Evolutionary conservation across 768 basidiomycete genomes (phyloP).

Genomic region (Trametes sanguinea): DNA sequence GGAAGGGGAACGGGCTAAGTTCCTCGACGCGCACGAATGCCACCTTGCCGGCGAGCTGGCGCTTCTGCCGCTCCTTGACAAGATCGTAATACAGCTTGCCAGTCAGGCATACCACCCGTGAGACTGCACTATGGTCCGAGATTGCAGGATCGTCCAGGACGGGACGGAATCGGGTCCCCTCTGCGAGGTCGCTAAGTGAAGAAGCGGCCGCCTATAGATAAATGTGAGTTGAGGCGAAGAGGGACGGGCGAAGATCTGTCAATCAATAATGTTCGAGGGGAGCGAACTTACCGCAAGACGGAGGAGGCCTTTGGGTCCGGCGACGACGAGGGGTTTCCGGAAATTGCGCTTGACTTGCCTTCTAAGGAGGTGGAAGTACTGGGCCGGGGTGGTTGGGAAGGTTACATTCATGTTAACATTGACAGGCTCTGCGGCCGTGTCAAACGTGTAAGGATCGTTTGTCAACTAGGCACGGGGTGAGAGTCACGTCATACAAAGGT

Average conservation of each 20-base stretch:
- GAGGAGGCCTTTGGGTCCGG: slow-evolving; percentile 81
- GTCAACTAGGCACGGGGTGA: slow-evolving; percentile 56
- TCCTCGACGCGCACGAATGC: slow-evolving; percentile 84
- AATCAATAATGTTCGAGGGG: not conserved
- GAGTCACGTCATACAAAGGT: slow-evolving; percentile 1
- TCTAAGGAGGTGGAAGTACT: slow-evolving; percentile 92
- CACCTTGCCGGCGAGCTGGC: slow-evolving; percentile 48
- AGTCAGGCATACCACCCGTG: slow-evolving; percentile 71
- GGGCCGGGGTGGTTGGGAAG: slow-evolving; percentile 87
- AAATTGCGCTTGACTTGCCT: slow-evolving; percentile 84
- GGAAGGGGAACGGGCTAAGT: slow-evolving; percentile 85
- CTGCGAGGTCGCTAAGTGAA: slow-evolving; percentile 57
- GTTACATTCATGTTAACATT: slow-evolving; percentile 85
- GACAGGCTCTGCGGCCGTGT: slow-evolving; percentile 30
- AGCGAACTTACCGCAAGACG: slow-evolving; percentile 64
- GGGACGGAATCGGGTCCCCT: slow-evolving; percentile 64
- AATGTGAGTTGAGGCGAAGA: not conserved
- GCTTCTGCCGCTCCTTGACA: slow-evolving; percentile 60
- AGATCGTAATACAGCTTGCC: slow-evolving; percentile 93
- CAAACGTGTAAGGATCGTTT: slow-evolving; percentile 59
- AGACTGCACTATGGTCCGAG: slow-evolving; percentile 39
- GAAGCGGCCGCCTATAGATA: slow-evolving; percentile 70
- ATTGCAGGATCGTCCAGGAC: slow-evolving; percentile 58
- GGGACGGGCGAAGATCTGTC: not conserved
- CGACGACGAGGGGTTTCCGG: slow-evolving; percentile 83